Evolutionary conservation across 2,329 filamentous ascomycete genomes (phyloP), one percentile per base, ranked within the genome.

Genomic region (Fusarium albosuccineum): DNA sequence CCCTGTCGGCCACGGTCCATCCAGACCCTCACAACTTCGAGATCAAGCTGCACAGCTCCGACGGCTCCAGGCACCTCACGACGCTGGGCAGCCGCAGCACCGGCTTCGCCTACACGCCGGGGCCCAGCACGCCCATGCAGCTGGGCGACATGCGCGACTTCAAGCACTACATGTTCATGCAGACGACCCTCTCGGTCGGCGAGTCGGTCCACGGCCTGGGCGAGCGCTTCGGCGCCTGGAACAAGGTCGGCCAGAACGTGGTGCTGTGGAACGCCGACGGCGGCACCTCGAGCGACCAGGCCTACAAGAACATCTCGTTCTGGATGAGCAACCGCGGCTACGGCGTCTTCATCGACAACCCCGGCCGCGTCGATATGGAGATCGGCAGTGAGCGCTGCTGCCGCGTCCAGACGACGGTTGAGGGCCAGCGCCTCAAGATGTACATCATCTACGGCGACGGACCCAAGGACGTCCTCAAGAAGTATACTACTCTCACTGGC

Each of bases 141-240:
- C 72, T 72, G 26, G 78, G 68, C 39, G 76, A 75, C 50, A 76
- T 80, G 76, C 69, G 76, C 27, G 76, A 83, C 69, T 81, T 86
- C 66, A 78, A 82, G 56, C 86, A 87, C 73, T 86, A 86, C 75
- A 82, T 87, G 67, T 87, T 87, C 71, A 83, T 85, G 30, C 85
- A 87, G 74, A 87, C 85, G 1, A 83, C 81, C 6, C 78, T 88
- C 2, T 78, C 80, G 3, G 85, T 87, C 1, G 86, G 86, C 29
- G 92, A 94, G 76, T 87, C 88, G 1, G 84, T 94, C 13, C 91
- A 92, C 75, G 91, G 92, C 0, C 83, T 94, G 5, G 92, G 91
- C 2, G 91, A 94, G 78, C 84, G 92, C 13, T 94, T 94, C 73
- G 91, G 91, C 0, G 87, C 90, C 7, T 92, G 91, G 78, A 91